Evolutionary conservation across 768 basidiomycete species (phyloP).

Genomic region (Xanthoconium purpureum): DNA sequence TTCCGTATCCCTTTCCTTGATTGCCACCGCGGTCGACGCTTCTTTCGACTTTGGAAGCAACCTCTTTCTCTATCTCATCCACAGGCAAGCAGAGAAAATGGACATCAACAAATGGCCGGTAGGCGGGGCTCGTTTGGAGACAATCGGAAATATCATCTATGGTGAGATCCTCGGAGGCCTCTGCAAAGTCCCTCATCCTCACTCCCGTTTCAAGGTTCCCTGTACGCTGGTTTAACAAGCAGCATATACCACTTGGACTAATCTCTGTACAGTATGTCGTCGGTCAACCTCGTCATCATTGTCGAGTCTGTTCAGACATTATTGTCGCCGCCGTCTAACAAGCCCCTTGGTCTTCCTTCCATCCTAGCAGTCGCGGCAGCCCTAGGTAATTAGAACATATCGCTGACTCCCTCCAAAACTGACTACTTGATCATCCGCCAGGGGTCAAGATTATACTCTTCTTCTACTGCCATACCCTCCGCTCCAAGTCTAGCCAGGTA

Average conservation of each 20-base stretch:
- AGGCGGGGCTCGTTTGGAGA: constrained; percentile 85
- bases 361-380: constrained; percentile 82
- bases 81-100: constrained; percentile 65
- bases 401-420: background rate
- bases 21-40: constrained; percentile 89
- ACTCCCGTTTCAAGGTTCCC: constrained; percentile 39
- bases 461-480: constrained; percentile 78
- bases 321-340: constrained; percentile 51
- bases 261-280: constrained; percentile 63
- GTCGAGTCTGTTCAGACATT: constrained; percentile 83
- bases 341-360: constrained; percentile 74
- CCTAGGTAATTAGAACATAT: constrained; percentile 43
- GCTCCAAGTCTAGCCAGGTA: constrained; percentile 85
- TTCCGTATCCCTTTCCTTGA: constrained; percentile 76
- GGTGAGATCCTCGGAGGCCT: constrained; percentile 38
- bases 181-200: background rate
- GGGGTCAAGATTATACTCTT: constrained; percentile 86
- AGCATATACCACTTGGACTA: background rate
- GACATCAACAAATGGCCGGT: constrained; percentile 90
- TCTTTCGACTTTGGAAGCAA: constrained; percentile 84
- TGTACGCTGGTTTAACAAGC: constrained; percentile 32
- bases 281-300: constrained; percentile 87
- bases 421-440: constrained; percentile 26
- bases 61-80: constrained; percentile 73
- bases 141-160: constrained; percentile 85